Base-by-base conservation (phyloP, 495 filamentous ascomycete genomes). In the Bacidia gigantensis region DNA sequence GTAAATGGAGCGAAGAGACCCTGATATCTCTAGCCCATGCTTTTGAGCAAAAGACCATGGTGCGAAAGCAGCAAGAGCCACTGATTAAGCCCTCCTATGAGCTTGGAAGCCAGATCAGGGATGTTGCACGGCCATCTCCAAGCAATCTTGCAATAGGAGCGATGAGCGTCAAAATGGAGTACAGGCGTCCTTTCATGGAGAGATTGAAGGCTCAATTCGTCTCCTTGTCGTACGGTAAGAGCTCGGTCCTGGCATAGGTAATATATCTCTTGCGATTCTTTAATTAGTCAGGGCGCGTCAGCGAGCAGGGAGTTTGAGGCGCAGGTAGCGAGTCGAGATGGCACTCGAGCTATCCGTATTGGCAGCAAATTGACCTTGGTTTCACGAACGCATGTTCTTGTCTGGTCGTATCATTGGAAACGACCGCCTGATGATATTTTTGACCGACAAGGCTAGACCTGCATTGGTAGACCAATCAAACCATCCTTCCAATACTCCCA, bases 11-110 rank as follows among this genome's bases (percentile, higher is more conserved):
- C 22, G 76, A 80, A 59, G 71, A 67, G 49, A 68, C 57, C 25
- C 61, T 80, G 12, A 72, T 81, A 50, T 72, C 70, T 11, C 63
- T 73, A 55, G 76, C 77, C 21, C 79, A 77, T 62, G 76, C 75
- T 24, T 80, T 70, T 59, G 78, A 81, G 67, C 77, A 81, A 60
- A 58, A 66, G 53, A 80, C 73, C 25, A 62, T 63, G 61, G 63
- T 68, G 20, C 57, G 73, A 45, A 56, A 65, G 39, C 60, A 66
- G 39, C 60, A 69, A 11, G 58, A 62, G 57, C 72, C 73, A 38
- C 70, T 70, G 50, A 46, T 77, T 3, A 49, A 58, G 56, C 72
- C 73, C 7, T 7, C 29, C 29, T 35, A 7, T 14, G 29, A 35
- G 14, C 29, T 35, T 5, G 14, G 29, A 5, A 35, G 29, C 14